These are phyloP conservation scores for Xylaria longipes DNA, from an alignment of 495 filamentous ascomycete species.

Conservation along the genomic window DNA sequence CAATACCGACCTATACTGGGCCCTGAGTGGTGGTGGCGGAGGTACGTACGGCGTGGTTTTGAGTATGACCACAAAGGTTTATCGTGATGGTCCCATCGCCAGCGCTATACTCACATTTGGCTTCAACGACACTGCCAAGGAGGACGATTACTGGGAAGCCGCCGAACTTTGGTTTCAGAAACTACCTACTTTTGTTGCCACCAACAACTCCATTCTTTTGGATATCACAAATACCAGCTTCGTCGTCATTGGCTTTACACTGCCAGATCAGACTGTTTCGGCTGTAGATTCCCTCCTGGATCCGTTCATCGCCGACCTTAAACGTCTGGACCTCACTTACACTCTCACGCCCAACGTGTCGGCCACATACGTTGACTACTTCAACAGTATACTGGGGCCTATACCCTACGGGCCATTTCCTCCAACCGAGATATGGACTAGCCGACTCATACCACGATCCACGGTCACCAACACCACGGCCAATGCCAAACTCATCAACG, in stretches of 20 bases:
- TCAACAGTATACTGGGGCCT: constrained; percentile 39
- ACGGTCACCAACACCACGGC: constrained; percentile 39
- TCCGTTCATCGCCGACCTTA: constrained; percentile 37
- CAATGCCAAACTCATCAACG: constrained; percentile 46
- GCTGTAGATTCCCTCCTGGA: constrained; percentile 35
- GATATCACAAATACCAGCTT: constrained; percentile 51
- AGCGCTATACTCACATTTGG: constrained; percentile 21
- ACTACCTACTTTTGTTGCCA: neutral
- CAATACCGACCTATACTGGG: constrained; percentile 64
- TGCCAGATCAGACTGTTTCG: constrained; percentile 36
- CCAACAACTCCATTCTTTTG: constrained; percentile 48
- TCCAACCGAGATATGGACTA: constrained; percentile 18
- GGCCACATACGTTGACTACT: constrained; percentile 47
- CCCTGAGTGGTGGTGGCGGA: constrained; percentile 61
- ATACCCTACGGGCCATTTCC: constrained; percentile 27
- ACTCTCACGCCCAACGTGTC: constrained; percentile 36
- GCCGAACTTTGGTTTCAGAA: constrained; percentile 23
- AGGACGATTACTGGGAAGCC: constrained; percentile 51
- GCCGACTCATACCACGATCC: constrained; percentile 59
- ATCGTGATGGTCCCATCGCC: constrained; percentile 34
- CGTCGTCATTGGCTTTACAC: constrained; percentile 43
- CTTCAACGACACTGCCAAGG: constrained; percentile 30
- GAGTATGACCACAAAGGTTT: constrained; percentile 50
- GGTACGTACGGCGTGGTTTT: constrained; percentile 60
- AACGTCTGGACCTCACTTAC: constrained; percentile 34